Evolutionary conservation across 441 rosid genomes (phyloP).

Genomic region (Rhodomyrtus psidioides): DNA sequence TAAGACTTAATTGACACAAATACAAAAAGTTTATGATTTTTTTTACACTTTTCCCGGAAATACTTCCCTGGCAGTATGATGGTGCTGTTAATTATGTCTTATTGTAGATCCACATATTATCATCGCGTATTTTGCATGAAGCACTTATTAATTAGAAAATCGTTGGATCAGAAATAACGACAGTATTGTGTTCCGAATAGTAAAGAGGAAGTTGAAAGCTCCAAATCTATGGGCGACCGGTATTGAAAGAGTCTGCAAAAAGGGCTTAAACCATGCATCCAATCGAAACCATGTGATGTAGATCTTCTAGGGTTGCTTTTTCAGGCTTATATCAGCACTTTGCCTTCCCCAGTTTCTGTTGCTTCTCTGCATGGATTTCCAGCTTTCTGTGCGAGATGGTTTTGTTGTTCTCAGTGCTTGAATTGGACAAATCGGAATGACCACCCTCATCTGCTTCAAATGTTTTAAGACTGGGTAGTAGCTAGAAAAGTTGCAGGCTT

Average conservation of each 20-base stretch:
- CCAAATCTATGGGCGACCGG: background rate
- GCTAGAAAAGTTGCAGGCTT: background rate
- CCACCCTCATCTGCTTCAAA: background rate
- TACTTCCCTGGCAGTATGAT: too few relatives aligned
- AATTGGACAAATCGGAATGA: background rate
- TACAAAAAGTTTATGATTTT: too few relatives aligned
- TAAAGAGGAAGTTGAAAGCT: background rate
- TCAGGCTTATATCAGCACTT: background rate
- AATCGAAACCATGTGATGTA: background rate
- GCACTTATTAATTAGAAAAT: too few relatives aligned
- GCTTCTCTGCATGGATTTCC: background rate
- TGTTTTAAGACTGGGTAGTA: background rate
- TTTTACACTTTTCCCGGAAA: too few relatives aligned
- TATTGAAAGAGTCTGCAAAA: background rate
- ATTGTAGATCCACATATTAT: too few relatives aligned
- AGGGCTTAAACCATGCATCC: background rate
- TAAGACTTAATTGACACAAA: too few relatives aligned
- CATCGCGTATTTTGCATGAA: too few relatives aligned
- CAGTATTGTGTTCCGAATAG: too few relatives aligned
- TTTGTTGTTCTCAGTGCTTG: background rate
- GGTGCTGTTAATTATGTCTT: too few relatives aligned
- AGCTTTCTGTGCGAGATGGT: background rate
- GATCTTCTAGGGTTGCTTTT: background rate
- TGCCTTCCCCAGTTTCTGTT: background rate
- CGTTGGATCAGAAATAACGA: too few relatives aligned